phyloP scores from a whole-genome alignment of 228 moss, liverwort and hornwort species.

The Sphagnum fallax region DNA sequence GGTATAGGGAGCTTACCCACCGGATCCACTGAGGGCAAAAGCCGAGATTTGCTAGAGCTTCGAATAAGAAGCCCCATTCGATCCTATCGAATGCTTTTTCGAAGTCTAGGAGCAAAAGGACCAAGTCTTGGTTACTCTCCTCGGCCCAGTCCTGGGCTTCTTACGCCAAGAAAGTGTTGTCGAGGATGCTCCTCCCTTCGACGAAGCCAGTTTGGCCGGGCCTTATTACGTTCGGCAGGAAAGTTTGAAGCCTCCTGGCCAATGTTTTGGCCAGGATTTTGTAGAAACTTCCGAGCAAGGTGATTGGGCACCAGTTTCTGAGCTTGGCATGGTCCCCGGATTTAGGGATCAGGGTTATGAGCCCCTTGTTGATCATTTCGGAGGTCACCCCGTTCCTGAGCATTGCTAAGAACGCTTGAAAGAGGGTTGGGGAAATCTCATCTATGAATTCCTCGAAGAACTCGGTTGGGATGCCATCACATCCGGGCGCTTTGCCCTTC shows the following conservation, averaged over 20 bases:
- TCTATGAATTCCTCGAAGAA: neutral
- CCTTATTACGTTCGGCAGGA: neutral
- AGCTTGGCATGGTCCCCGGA: neutral
- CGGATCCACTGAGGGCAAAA: neutral
- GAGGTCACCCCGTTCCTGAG: too few relatives aligned
- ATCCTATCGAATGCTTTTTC: neutral
- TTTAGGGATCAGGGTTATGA: neutral
- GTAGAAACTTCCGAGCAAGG: neutral
- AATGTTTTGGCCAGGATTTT: neutral
- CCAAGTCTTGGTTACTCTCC: neutral
- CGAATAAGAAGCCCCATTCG: neutral
- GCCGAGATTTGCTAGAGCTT: neutral
- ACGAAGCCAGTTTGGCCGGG: neutral
- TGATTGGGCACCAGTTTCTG: neutral
- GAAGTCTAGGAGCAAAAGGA: neutral
- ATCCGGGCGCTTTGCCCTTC: neutral
- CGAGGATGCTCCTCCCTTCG: neutral
- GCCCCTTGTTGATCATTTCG: too few relatives aligned
- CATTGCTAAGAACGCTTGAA: too few relatives aligned
- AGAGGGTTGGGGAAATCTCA: too few relatives aligned
- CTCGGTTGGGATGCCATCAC: neutral
- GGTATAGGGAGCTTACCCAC: neutral
- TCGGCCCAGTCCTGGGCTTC: slow-evolving; percentile 1
- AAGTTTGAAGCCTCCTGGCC: neutral
- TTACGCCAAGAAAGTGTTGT: neutral